Conservation (phyloP, 2,329 filamentous ascomycete species). For the Metarhizium robertsii region DNA sequence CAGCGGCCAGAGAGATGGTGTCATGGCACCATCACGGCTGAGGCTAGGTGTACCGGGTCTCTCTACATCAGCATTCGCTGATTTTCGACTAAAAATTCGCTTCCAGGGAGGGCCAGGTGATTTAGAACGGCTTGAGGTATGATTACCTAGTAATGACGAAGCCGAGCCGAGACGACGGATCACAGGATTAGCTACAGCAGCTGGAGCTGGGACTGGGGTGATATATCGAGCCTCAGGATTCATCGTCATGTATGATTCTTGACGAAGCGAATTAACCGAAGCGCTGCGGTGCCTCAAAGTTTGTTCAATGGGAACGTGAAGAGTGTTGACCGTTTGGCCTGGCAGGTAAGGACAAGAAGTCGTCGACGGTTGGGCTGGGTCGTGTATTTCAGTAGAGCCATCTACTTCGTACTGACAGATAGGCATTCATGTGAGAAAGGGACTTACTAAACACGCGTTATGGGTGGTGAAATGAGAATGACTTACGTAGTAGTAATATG, state of each 20-base stretch:
- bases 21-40: not conserved
- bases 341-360: slow-evolving; percentile 77
- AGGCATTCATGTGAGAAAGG: not conserved
- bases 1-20: not conserved
- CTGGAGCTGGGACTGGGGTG: slow-evolving; percentile 52
- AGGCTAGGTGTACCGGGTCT: not conserved
- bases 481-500: slow-evolving; percentile 92
- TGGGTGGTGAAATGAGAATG: slow-evolving; percentile 3
- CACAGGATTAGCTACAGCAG: slow-evolving; percentile 14
- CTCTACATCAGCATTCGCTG: not conserved
- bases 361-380: slow-evolving; percentile 63
- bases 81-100: slow-evolving; percentile 39
- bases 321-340: slow-evolving; percentile 76
- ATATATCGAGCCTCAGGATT: slow-evolving; percentile 68
- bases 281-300: slow-evolving; percentile 50
- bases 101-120: slow-evolving; percentile 42
- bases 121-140: slow-evolving; percentile 36
- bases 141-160: slow-evolving; percentile 19
- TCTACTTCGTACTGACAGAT: slow-evolving; percentile 69
- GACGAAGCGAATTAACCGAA: slow-evolving; percentile 52
- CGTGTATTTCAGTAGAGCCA: slow-evolving; percentile 66
- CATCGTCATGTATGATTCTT: slow-evolving; percentile 60
- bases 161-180: slow-evolving; percentile 20
- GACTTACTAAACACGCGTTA: not conserved
- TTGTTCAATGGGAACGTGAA: slow-evolving; percentile 69